These are phyloP conservation scores for Santalum album DNA, from an alignment of 164 flowering plant species.

Conservation along the genomic window DNA sequence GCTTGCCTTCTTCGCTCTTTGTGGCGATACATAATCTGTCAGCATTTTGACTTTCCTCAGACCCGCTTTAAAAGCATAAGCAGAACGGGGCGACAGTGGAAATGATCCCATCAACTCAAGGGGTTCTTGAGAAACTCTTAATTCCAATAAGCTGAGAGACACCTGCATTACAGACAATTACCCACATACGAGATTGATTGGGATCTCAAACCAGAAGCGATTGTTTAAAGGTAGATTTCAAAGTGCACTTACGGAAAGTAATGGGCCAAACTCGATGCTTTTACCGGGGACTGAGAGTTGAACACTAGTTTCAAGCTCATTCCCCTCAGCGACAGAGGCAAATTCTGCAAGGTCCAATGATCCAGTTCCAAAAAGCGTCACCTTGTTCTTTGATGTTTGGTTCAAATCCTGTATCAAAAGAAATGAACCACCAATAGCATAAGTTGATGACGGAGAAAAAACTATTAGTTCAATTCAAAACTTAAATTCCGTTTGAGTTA, in stretches of 20 bases:
- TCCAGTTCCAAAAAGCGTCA: slow-evolving; percentile 48
- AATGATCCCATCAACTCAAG: no score
- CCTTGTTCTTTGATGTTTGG: slow-evolving; percentile 54
- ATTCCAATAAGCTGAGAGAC: slow-evolving; percentile 49
- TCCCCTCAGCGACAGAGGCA: slow-evolving; percentile 45
- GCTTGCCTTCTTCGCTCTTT: slow-evolving; percentile 71
- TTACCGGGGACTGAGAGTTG: slow-evolving; percentile 39
- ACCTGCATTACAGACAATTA: no score
- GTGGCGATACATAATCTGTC: slow-evolving; percentile 69
- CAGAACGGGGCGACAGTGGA: no score
- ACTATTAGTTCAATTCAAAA: no score
- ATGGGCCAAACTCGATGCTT: slow-evolving; percentile 36
- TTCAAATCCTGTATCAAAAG: slow-evolving; percentile 40
- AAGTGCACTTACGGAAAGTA: slow-evolving; percentile 63
- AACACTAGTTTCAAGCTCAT: slow-evolving; percentile 47
- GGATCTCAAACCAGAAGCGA: no score
- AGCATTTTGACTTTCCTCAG: slow-evolving; percentile 83
- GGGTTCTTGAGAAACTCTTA: slow-evolving; percentile 49
- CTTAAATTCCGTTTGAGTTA: no score
- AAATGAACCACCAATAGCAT: no score
- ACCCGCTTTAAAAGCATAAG: slow-evolving; percentile 93
- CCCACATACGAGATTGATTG: no score
- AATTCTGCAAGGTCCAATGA: slow-evolving; percentile 76
- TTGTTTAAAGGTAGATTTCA: no score
- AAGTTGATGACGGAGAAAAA: no score